A percentile compares a stretch with the other conserved stretches of the same genome.
These are phyloP conservation scores for Aphanomyces cochlioides DNA, from an alignment of 352 stramenopile genomes.

Conservation along the genomic window DNA sequence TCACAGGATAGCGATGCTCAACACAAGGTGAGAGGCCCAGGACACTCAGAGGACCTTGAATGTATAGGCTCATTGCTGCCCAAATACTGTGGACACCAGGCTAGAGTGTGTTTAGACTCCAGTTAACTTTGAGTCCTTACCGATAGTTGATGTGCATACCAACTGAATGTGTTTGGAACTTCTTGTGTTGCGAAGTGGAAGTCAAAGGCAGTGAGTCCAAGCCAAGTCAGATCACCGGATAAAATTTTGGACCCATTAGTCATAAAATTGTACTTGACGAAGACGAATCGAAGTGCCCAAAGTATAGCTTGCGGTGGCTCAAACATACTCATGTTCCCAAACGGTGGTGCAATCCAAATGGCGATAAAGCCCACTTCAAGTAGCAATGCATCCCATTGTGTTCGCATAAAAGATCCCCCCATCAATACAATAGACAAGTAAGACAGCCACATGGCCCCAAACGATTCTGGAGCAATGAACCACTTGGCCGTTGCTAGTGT, in stretches of 20 bases:
- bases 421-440: slow-evolving; percentile 75
- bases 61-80: slow-evolving; percentile 79
- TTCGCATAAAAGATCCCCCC: slow-evolving; percentile 86
- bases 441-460: slow-evolving; percentile 48
- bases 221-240: slow-evolving; percentile 86
- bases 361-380: slow-evolving; percentile 80
- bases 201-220: slow-evolving; percentile 84
- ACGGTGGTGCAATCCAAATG: slow-evolving; percentile 44
- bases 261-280: slow-evolving; percentile 96
- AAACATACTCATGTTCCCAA: slow-evolving; percentile 34
- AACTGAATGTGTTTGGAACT: slow-evolving; percentile 76
- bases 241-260: slow-evolving; percentile 88
- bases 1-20: slow-evolving; percentile 50
- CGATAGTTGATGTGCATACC: slow-evolving; percentile 80
- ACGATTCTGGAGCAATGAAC: slow-evolving; percentile 37
- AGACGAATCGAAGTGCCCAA: slow-evolving; percentile 80
- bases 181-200: slow-evolving; percentile 89
- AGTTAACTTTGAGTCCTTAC: slow-evolving; percentile 32
- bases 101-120: slow-evolving; percentile 26
- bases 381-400: slow-evolving; percentile 92
- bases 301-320: slow-evolving; percentile 37
- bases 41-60: slow-evolving; percentile 85
- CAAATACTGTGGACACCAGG: slow-evolving; percentile 67
- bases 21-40: slow-evolving; percentile 74
- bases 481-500: slow-evolving; percentile 39